phyloP scores from a whole-genome alignment of 2,329 filamentous ascomycete species.

The Fusarium solani-melongenae region DNA sequence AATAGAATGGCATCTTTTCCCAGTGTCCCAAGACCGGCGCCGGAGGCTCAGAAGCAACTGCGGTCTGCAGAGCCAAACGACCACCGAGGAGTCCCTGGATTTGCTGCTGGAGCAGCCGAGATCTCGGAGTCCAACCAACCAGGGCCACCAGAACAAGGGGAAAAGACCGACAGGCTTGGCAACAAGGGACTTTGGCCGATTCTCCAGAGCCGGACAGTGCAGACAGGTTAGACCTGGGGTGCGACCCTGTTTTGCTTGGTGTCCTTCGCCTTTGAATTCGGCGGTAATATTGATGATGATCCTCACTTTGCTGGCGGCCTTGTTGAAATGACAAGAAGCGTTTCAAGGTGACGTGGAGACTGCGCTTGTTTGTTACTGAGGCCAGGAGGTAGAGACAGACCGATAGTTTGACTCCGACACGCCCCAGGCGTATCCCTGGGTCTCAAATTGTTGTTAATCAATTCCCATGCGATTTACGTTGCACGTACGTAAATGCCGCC shows the following conservation, averaged over 20 bases:
- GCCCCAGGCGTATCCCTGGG: slow-evolving; percentile 15
- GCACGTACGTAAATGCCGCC: slow-evolving; percentile 29
- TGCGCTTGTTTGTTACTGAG: background rate
- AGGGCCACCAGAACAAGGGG: slow-evolving; percentile 28
- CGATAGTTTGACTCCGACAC: slow-evolving; percentile 20
- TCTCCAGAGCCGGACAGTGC: slow-evolving; percentile 25
- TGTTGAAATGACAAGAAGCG: background rate
- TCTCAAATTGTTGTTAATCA: slow-evolving; percentile 23
- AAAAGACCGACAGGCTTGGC: slow-evolving; percentile 35
- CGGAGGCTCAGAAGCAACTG: background rate
- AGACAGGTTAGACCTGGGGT: slow-evolving; percentile 23
- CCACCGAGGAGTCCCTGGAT: slow-evolving; percentile 28
- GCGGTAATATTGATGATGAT: slow-evolving; percentile 24
- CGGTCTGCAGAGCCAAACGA: background rate
- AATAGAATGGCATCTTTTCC: background rate
- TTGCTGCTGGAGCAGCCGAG: slow-evolving; percentile 28
- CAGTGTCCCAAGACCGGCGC: background rate
- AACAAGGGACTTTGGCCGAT: slow-evolving; percentile 25
- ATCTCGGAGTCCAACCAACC: slow-evolving; percentile 32
- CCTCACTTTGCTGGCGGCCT: slow-evolving; percentile 11
- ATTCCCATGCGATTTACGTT: slow-evolving; percentile 25
- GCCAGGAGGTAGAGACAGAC: slow-evolving; percentile 14
- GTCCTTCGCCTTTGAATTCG: slow-evolving; percentile 4
- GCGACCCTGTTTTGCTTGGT: slow-evolving; percentile 14
- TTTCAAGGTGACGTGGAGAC: background rate